phyloP scores from a whole-genome alignment of 495 filamentous ascomycete genomes.

The Podospora fimiseda region DNA sequence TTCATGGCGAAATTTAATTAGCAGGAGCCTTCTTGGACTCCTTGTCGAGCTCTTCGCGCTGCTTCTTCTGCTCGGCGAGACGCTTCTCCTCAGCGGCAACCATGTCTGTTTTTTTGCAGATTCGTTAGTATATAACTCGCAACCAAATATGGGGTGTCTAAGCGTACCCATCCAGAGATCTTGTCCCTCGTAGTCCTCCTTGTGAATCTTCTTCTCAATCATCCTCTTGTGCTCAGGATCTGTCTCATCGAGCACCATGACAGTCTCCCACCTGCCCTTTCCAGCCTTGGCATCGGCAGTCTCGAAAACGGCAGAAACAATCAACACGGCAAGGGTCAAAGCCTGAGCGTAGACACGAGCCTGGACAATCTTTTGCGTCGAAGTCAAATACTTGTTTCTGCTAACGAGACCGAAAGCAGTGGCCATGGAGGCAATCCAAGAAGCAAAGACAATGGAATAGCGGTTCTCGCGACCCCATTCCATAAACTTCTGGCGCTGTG shows the following conservation, averaged over 20 bases:
- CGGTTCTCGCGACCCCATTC: constrained; percentile 66
- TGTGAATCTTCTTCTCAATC: constrained; percentile 64
- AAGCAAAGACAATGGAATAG: constrained; percentile 79
- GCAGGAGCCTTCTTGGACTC: constrained; percentile 6
- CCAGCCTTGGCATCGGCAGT: constrained; percentile 71
- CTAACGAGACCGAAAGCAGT: constrained; percentile 69
- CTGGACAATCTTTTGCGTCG: constrained; percentile 89
- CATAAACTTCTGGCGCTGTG: constrained; percentile 45
- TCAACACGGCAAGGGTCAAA: constrained; percentile 78
- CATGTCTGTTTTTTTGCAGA: constrained; percentile 52
- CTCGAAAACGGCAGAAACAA: constrained; percentile 86
- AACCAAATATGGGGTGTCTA: neutral
- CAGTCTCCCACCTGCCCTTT: constrained; percentile 67
- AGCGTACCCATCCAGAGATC: constrained; percentile 78
- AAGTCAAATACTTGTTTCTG: constrained; percentile 67
- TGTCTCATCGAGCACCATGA: constrained; percentile 64
- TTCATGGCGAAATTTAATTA: constrained; percentile 6
- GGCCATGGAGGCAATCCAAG: constrained; percentile 80
- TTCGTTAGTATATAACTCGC: constrained; percentile 7
- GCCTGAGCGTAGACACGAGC: constrained; percentile 98
- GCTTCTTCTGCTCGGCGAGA: constrained; percentile 51
- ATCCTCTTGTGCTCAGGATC: constrained; percentile 65
- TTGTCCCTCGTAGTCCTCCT: constrained; percentile 68
- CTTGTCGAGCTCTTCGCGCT: constrained; percentile 17
- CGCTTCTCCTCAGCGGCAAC: constrained; percentile 70